A percentile compares a stretch with the other conserved stretches of the same genome.
phyloP scores from a whole-genome alignment of 768 basidiomycete species.

The Termitomyces bulborhizus region DNA sequence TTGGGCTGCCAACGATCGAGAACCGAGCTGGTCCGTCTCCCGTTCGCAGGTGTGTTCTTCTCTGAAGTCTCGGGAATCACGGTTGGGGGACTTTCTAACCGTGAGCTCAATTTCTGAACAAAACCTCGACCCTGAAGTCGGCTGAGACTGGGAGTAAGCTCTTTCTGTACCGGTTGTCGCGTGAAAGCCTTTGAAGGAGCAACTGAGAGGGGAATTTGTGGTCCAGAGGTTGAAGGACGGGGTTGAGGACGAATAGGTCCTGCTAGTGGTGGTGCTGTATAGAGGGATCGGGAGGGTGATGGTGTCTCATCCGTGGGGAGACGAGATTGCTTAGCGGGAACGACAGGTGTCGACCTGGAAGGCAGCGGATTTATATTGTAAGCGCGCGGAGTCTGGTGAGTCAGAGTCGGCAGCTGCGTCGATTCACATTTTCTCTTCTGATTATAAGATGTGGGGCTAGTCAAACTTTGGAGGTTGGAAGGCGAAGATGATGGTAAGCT shows the following conservation, averaged over 20 bases:
- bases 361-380: conserved; percentile 4
- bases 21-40: conserved; percentile 42
- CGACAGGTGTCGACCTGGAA: conserved; percentile 5
- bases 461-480: background rate
- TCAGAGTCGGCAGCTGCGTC: background rate
- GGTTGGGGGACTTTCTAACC: conserved; percentile 38
- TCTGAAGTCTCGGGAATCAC: conserved; percentile 25
- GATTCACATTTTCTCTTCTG: background rate
- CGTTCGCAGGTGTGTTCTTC: conserved; percentile 24
- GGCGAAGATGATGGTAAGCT: conserved; percentile 19
- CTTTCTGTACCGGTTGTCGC: conserved; percentile 52
- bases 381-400: background rate
- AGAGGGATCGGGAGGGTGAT: conserved; percentile 27
- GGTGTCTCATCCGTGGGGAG: conserved; percentile 18
- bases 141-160: conserved; percentile 77
- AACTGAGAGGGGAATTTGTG: conserved; percentile 35
- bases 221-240: conserved; percentile 35
- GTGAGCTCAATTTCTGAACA: conserved; percentile 67
- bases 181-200: conserved; percentile 55
- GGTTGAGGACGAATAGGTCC: conserved; percentile 48
- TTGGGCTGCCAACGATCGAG: conserved; percentile 66
- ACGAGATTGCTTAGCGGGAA: conserved; percentile 20
- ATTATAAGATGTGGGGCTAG: background rate
- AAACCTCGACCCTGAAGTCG: conserved; percentile 81
- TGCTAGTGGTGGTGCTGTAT: conserved; percentile 38